Base-by-base conservation (phyloP, 1,284 basidiomycete species). In the Malassezia obtusa region DNA sequence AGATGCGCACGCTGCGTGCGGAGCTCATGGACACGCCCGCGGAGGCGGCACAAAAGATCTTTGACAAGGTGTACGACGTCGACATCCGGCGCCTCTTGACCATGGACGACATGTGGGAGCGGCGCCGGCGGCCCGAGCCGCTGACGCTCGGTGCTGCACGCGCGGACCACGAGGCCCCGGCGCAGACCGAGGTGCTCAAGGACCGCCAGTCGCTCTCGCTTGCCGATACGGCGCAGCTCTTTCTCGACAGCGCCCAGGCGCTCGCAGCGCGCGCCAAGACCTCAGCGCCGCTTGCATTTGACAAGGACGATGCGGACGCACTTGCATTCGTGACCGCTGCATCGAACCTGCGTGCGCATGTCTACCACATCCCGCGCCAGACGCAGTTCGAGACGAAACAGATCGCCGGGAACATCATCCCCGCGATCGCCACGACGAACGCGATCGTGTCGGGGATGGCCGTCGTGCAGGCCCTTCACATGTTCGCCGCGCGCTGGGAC, bases 81-180 rank as follows among this genome's bases (percentile, higher is more conserved):
- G 94, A 99, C 65, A 89, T 96, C 62, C 80, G 83, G 52, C 87
- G 94, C 45, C 79, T 98, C 1, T 78, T 99, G 12, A 81, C 81
- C 12, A 98, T 98, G 94, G 79, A 84, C n/a, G 92, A 96, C 67
- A 96, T 98, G 90, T 98, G 94, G 94, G 84, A 83, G 41, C 81
- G 84, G 9, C 82, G 94, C 25, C 57, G 58, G 1, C 85, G 84
- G 59, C 94, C 94, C 0, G 82, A 80, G 0, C 84, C 91, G 1
- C 80, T 99, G 30, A 83, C 87, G 53, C 90, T 84, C 64, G 83
- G 86, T 85, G 94, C 65, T 80, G 71, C 77, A 80, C 36, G 47
- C 54, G 21, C 40, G 10, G 31, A 48, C 19, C 2, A 22, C 0
- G 39, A 33, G 3, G 25, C 7, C 3, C 38, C 46, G 5, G 38